Conservation (phyloP, 2,329 filamentous ascomycete genomes). For the Penicillium glabrum region DNA sequence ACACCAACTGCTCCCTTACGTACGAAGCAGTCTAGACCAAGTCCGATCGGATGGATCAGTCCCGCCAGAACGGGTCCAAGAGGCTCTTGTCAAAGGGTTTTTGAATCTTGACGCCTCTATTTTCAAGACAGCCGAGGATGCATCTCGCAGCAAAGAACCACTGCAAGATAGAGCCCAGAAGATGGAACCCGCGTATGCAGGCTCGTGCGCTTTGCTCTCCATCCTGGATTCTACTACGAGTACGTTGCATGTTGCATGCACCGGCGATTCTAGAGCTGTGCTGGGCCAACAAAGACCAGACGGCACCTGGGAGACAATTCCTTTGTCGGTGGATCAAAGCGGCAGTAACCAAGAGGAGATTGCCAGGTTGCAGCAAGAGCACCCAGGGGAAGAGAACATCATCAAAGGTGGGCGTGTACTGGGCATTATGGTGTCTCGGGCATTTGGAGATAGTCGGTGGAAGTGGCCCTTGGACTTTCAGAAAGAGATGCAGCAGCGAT, state of each 20-base stretch:
- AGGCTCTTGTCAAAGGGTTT: conserved; percentile 24
- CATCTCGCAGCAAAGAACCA: conserved; percentile 14
- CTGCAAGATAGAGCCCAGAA: conserved; percentile 24
- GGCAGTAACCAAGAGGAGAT: conserved; percentile 62
- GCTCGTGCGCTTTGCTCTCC: conserved; percentile 65
- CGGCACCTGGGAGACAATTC: conserved; percentile 52
- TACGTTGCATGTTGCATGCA: conserved; percentile 62
- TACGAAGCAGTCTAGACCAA: conserved; percentile 17
- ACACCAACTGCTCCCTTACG: conserved; percentile 22
- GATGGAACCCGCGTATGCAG: conserved; percentile 40
- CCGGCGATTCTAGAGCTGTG: conserved; percentile 67
- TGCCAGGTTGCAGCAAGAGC: conserved; percentile 54
- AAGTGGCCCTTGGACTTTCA: conserved; percentile 61
- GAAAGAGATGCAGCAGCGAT: conserved; percentile 32
- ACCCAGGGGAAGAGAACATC: conserved; percentile 62
- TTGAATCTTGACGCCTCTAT: conserved; percentile 26
- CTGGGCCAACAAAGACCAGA: conserved; percentile 48
- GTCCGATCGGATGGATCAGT: conserved; percentile 5
- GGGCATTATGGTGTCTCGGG: conserved; percentile 62
- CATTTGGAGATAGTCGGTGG: conserved; percentile 68
- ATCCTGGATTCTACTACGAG: conserved; percentile 58
- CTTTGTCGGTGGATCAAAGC: conserved; percentile 66
- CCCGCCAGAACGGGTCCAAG: conserved; percentile 17
- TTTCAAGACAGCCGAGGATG: conserved; percentile 19
- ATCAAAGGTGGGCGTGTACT: conserved; percentile 61